These are phyloP conservation scores for Pisolithus albus DNA, from an alignment of 768 basidiomycete genomes.

Conservation along the genomic window DNA sequence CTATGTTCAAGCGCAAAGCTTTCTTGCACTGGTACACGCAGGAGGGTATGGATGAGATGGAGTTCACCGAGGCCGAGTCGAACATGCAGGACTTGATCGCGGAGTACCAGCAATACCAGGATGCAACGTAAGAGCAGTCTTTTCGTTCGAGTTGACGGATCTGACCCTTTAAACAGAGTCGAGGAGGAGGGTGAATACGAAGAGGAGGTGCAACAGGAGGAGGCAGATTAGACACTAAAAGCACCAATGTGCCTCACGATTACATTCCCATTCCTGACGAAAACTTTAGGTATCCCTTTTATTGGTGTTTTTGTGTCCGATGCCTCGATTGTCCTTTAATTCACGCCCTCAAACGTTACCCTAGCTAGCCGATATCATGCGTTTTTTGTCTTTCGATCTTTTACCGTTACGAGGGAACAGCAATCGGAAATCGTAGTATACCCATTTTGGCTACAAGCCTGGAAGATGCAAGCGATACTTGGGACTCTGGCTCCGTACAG, in stretches of 20 bases:
- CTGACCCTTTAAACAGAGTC: conserved; percentile 39
- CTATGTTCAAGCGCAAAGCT: conserved; percentile 99
- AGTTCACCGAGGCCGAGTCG: conserved; percentile 98
- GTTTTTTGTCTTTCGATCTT: conserved; percentile 9
- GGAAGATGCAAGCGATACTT: neutral
- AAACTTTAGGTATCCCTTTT: conserved; percentile 30
- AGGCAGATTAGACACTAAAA: conserved; percentile 43
- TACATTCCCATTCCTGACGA: conserved; percentile 22
- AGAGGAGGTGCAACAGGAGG: conserved; percentile 61
- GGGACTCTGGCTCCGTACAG: neutral
- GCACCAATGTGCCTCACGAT: conserved; percentile 8
- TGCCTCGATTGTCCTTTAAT: conserved; percentile 24
- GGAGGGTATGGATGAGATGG: conserved; percentile 99
- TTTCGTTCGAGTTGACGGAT: neutral
- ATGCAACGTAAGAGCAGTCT: conserved; percentile 68
- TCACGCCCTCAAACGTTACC: conserved; percentile 22
- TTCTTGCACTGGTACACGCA: conserved; percentile 99
- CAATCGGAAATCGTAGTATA: conserved; percentile 1
- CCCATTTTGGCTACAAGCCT: neutral
- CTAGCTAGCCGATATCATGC: conserved; percentile 18
- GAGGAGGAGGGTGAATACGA: conserved; percentile 90
- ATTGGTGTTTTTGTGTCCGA: conserved; percentile 27
- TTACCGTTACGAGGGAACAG: neutral
- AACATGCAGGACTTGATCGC: conserved; percentile 99
- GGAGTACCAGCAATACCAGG: conserved; percentile 96